phyloP scores from a whole-genome alignment of 345 rosid genomes.

The Viola odorata region DNA sequence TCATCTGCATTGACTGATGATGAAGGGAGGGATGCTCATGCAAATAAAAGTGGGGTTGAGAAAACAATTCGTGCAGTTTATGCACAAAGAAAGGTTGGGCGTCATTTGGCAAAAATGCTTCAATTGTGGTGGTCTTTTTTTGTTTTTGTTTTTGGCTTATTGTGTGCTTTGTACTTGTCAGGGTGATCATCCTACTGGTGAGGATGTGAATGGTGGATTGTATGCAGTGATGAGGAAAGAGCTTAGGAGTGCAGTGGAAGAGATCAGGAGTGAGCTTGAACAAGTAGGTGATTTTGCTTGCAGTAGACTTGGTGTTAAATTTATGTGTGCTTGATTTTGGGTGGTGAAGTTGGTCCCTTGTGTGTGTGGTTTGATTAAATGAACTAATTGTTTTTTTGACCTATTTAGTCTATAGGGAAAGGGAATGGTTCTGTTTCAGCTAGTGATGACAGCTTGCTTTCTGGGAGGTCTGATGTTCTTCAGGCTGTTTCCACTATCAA shows the following conservation, averaged over 20 bases:
- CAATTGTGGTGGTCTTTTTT: not conserved
- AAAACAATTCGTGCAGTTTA: slow-evolving; percentile 64
- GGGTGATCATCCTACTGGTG: slow-evolving; percentile 47
- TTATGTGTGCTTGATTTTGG: not conserved
- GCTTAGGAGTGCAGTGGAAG: slow-evolving; percentile 66
- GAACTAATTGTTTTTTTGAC: slow-evolving; percentile 1
- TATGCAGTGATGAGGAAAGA: slow-evolving; percentile 63
- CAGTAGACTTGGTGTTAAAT: slow-evolving; percentile 6
- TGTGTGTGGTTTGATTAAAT: no score
- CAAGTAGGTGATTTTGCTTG: slow-evolving; percentile 34
- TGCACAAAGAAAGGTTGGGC: slow-evolving; percentile 67
- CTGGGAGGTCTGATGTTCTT: slow-evolving; percentile 35
- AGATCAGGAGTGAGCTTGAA: slow-evolving; percentile 56
- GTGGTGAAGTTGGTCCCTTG: no score
- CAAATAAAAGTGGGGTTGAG: slow-evolving; percentile 45
- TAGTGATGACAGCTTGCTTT: slow-evolving; percentile 27
- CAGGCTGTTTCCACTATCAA: slow-evolving; percentile 39
- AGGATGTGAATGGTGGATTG: slow-evolving; percentile 39
- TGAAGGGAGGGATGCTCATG: slow-evolving; percentile 52
- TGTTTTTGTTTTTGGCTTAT: not conserved
- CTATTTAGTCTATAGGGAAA: slow-evolving; percentile 47
- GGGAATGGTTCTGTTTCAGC: slow-evolving; percentile 32
- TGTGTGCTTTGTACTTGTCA: slow-evolving; percentile 13
- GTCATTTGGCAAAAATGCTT: slow-evolving; percentile 10
- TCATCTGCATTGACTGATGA: slow-evolving; percentile 89